Percentiles rank a stretch among this genome's conserved stretches.
Evolutionary conservation across 2,329 filamentous ascomycete species (phyloP).

Genomic region (Zopfia rhizophila): DNA sequence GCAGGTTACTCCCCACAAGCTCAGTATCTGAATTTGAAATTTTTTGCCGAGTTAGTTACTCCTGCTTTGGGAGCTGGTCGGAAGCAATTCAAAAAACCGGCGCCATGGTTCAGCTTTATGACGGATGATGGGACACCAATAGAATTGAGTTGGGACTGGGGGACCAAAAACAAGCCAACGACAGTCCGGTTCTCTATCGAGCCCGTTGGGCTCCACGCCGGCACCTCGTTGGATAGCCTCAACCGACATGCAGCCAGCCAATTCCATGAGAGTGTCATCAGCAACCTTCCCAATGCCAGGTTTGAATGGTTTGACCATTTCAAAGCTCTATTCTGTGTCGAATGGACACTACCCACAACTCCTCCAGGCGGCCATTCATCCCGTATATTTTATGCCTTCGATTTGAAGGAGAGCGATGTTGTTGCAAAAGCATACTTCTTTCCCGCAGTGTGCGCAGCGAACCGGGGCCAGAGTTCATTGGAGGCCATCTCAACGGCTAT

Average conservation of each 20-base stretch:
- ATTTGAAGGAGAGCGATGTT: not conserved
- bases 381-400: not conserved
- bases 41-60: no score
- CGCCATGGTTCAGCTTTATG: conserved; percentile 3
- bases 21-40: no score
- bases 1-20: no score
- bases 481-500: not conserved
- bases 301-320: not conserved
- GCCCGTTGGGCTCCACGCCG: not conserved
- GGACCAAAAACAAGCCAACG: not conserved
- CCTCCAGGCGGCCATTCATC: no score
- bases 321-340: not conserved
- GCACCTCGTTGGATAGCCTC: not conserved
- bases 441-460: not conserved
- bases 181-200: not conserved
- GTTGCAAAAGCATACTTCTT: conserved; percentile 1
- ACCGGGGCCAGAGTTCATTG: not conserved
- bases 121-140: conserved; percentile 3
- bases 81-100: no score
- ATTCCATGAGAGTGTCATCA: not conserved
- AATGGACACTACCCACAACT: not conserved
- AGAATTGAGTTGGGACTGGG: conserved; percentile 4
- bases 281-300: not conserved
- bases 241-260: not conserved
- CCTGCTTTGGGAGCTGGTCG: no score